phyloP scores from a whole-genome alignment of 257 asterid genomes.

The Pogostemon cablin region DNA sequence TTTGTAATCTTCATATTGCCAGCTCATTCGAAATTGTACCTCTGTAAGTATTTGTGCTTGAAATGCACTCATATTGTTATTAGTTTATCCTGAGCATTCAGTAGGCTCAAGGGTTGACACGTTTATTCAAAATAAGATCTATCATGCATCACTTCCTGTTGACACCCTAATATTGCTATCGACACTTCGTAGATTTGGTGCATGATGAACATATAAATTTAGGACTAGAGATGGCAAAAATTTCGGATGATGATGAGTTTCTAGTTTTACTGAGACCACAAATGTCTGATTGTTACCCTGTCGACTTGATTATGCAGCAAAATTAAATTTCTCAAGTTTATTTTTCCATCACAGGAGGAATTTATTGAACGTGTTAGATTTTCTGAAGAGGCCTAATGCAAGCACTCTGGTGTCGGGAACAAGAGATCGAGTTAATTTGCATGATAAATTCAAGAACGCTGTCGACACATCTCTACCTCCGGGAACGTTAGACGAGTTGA shows the following conservation, averaged over 20 bases:
- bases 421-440: constrained; percentile 74
- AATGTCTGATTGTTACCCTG: not conserved
- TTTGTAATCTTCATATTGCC: not conserved
- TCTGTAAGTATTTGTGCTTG: not conserved
- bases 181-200: not conserved
- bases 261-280: not conserved
- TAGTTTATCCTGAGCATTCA: not conserved
- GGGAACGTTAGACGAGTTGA: constrained; percentile 63
- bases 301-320: constrained; percentile 12
- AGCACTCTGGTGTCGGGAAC: constrained; percentile 90
- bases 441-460: constrained; percentile 77
- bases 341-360: constrained; percentile 70
- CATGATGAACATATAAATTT: not conserved
- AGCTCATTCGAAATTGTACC: not conserved
- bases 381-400: constrained; percentile 89
- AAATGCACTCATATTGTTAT: not conserved
- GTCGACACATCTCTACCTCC: constrained; percentile 58
- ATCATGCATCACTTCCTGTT: too few species aligned
- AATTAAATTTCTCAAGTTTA: constrained; percentile 14
- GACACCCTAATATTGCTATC: not conserved
- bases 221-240: not conserved
- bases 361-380: constrained; percentile 76
- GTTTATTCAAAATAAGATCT: not conserved
- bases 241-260: not conserved
- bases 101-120: too few species aligned